Base-by-base conservation (phyloP, 257 asterid genomes). In the Solanum ossicruentum region DNA sequence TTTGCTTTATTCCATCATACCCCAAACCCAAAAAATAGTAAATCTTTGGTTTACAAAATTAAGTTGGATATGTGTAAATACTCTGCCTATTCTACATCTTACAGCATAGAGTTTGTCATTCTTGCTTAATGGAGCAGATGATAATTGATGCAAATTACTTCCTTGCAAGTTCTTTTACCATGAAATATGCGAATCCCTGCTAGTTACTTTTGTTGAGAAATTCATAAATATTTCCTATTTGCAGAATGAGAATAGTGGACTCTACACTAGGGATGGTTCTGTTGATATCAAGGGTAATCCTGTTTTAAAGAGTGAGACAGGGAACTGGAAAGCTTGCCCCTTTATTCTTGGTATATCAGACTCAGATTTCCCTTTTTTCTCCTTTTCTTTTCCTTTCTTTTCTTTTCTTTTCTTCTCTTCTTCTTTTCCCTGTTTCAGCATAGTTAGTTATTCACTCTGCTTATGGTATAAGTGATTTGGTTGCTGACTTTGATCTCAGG, bases 291-390 rank as follows among this genome's bases (percentile, higher is more conserved):
- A 94, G 88, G 99, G 99, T 83, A 92, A 92, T 83, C 98, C 91
- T 79, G 98, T 95, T 88, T 60, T 94, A 81, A 97, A 95, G 93
- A 92, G 94, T 84, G 91, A 92, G 84, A 97, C 99, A 39, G 99
- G 98, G 81, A 97, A 93, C 88, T 97, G 99, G 99, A 92, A 91
- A 89, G 99, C 98, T 20, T 95, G 98, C 69, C 99, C 98, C 61
- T 95, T 93, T 82, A 97, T 95, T 91, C 93, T 97, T 56, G 98
- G 99, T 95, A 89, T 26, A 63, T 69, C 41, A 60, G 84, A 56
- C 61, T 52, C 83, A 78, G 65, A 78, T 51, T 78, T 78, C 43
- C 41, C 60, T 21, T 41, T 23, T 80, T 73, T 85, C 63, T 70
- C 18, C 32, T 70, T 41, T 43, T 80, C 82, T 85, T 78, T 70